Base-by-base conservation (phyloP, 2,329 filamentous ascomycete species). In the Epichloe uncinata region DNA sequence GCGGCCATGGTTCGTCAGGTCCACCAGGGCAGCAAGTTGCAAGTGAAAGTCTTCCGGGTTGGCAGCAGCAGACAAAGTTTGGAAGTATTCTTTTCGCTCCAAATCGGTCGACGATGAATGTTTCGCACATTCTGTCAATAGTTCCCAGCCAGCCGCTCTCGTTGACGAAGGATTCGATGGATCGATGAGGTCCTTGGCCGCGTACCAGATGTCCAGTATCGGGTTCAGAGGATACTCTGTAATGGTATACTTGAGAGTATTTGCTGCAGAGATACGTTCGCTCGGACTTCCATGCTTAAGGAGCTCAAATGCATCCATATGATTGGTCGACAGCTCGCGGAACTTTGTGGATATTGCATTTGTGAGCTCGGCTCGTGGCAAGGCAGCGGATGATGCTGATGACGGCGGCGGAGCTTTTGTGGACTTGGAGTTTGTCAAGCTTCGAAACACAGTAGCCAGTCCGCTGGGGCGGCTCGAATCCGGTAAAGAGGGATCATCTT, bases 11-110 rank as follows among this genome's bases (percentile, higher is more conserved):
- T 74, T 75, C 2, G 80, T 81, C 50, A 85, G 67, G 49, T 82
- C 77, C 33, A 78, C 71, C 18, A 85, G 69, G 15, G 81, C 76
- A 33, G 73, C 72, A n/a, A 85, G 73, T 61, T 84, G 82, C 5
- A 83, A 65, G 59, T 81, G 73, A 55, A 84, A 84, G 60, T 85
- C 82, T 37, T 83, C 78, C 1, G 74, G 69, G 53, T 75, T 72
- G 30, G 74, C 74, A 9, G 72, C 66, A 6, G 72, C 71, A 12
- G 78, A 75, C 35, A 86, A 67, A 0, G 80, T 79, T 55, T 76
- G 71, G 57, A 84, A 86, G 58, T 80, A 84, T 54, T 81, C 78
- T 54, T 75, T 73, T 45, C 82, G 75, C 62, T 85, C 82, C 33
- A 84, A 71, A 55, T 82, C 79, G n/a, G 79, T 82, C 5, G 79